Evolutionary conservation across 2,329 filamentous ascomycete species (phyloP).

Genomic region (Verticillium klebahnii): DNA sequence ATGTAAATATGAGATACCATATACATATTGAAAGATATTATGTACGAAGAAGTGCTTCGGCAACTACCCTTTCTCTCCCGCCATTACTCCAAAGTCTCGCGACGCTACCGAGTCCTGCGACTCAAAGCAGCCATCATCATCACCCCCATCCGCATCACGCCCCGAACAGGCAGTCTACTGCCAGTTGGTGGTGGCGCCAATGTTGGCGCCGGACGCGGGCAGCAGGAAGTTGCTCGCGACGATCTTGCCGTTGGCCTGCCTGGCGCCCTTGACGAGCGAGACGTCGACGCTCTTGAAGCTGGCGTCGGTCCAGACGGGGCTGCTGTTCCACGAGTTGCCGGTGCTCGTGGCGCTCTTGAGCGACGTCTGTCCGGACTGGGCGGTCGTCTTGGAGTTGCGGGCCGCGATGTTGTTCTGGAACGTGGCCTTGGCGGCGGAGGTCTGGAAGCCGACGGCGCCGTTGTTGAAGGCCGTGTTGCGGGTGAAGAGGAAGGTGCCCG

Average conservation of each 20-base stretch:
- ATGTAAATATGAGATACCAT: neutral
- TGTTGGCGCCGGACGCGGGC: constrained; percentile 26
- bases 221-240: constrained; percentile 35
- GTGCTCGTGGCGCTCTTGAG: constrained; percentile 19
- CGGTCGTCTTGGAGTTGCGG: constrained; percentile 17
- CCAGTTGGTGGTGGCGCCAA: constrained; percentile 31
- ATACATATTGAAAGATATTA: neutral
- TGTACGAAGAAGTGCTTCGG: neutral
- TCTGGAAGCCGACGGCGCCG: constrained; percentile 33
- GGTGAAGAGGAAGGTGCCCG: constrained; percentile 31
- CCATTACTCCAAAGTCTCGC: too few species aligned
- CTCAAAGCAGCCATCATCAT: neutral
- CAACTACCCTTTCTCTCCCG: neutral
- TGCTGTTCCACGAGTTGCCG: constrained; percentile 38
- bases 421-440: constrained; percentile 25
- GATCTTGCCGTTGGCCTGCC: constrained; percentile 32
- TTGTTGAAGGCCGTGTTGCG: constrained; percentile 44
- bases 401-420: constrained; percentile 34
- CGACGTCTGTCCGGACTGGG: constrained; percentile 17
- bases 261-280: constrained; percentile 27
- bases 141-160: neutral
- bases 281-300: constrained; percentile 14
- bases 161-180: neutral
- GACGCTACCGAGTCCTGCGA: too few species aligned
- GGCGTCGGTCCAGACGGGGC: constrained; percentile 30